Conservation (phyloP, 1,284 basidiomycete genomes). For the Cutaneotrichosporon sp. region DNA sequence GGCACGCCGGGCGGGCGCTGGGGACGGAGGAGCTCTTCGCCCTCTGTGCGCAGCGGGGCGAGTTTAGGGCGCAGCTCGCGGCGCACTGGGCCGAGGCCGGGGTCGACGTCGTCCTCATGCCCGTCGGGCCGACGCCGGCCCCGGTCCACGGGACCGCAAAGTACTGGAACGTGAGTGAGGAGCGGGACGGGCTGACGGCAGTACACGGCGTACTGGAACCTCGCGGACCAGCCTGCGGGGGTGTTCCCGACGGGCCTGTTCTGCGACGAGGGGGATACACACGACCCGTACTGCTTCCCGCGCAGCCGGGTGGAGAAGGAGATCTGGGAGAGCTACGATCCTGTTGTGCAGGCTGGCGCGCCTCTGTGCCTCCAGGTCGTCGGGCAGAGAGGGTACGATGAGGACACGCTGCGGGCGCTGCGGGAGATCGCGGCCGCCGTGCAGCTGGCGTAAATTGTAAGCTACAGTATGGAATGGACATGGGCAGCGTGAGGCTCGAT, state of each 20-base stretch:
- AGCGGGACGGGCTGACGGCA: not conserved
- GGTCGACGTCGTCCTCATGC: constrained; percentile 49
- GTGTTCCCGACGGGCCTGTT: constrained; percentile 66
- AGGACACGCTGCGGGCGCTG: constrained; percentile 17
- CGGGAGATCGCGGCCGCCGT: constrained; percentile 13
- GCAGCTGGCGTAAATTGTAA: not conserved
- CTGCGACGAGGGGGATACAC: not conserved
- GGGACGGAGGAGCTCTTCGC: constrained; percentile 31
- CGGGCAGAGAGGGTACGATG: constrained; percentile 21
- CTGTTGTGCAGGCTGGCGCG: constrained; percentile 11
- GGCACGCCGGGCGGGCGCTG: constrained; percentile 23
- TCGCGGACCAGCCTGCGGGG: constrained; percentile 67
- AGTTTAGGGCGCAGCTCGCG: constrained; percentile 33
- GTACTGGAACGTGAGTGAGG: constrained; percentile 34
- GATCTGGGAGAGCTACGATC: constrained; percentile 32
- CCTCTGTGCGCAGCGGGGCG: constrained; percentile 37
- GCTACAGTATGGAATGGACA: not conserved
- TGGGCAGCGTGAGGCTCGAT: not conserved
- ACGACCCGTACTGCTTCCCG: constrained; percentile 33
- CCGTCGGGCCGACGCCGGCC: constrained; percentile 43
- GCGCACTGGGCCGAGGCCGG: constrained; percentile 30
- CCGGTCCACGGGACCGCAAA: constrained; percentile 40
- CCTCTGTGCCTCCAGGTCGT: constrained; percentile 23
- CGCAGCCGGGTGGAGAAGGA: constrained; percentile 53
- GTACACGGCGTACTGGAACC: constrained; percentile 70